Evolutionary conservation across 2,329 filamentous ascomycete genomes (phyloP), one percentile per base, ranked within the genome.

Genomic region (Metarhizium brunneum): DNA sequence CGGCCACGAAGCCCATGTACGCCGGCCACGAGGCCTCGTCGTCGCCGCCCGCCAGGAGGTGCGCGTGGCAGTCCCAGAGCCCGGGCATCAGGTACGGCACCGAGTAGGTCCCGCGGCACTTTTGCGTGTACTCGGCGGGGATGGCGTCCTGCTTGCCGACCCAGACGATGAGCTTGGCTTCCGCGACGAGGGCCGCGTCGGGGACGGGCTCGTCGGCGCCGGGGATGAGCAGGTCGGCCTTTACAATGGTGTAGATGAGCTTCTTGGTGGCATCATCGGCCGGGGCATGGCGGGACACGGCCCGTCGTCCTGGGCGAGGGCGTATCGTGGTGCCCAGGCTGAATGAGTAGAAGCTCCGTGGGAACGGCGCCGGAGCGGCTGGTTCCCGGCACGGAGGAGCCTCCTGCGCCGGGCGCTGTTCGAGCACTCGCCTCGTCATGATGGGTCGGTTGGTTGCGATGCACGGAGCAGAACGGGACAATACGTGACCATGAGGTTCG

Each of bases 51-150:
- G 35, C 7, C 50, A 51, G 40, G 56, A 74, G 76, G 61, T 80
- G 78, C 1, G 71, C 68, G 61, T 80, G 77, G 58, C 70, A 74
- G 56, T 81, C 78, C 77, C 77, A 80, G 18, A 81, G 70, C 1
- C 78, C 77, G 0, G 77, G 77, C 66, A 80, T 73, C 4, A 77
- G 61, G 14, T 75, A 70, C 0, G 72, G 70, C 25, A 78, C 73
- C 20, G 52, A 49, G 58, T 61, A 61, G 61, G 50, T 55, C 40
- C 60, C 62, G 56, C 69, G 64, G 3, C 65, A 57, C 2, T 57
- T 60, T 6, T 62, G 55, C 6, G 61, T 64, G 63, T 71, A 73
- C 20, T 66, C 57, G 2, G 55, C 30, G 0, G 72, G 71, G 4
- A 73, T 40, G 16, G 61, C 53, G 40, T 60, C 52, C 25, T 63